Evolutionary conservation across 2,329 filamentous ascomycete genomes (phyloP), one percentile per base, ranked within the genome.

Genomic region (Didymosphaeria variabile): DNA sequence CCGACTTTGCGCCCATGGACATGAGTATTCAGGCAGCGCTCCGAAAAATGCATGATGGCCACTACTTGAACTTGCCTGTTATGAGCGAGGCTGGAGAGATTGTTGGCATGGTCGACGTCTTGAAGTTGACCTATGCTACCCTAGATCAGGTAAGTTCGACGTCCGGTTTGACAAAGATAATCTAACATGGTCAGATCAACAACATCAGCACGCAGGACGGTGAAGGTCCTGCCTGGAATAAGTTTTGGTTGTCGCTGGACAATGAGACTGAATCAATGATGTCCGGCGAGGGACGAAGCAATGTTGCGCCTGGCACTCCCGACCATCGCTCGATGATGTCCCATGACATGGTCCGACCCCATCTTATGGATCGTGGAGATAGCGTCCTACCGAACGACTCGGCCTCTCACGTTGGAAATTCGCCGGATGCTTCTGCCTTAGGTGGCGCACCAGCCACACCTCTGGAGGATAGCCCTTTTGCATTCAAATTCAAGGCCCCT

Each of bases 401-500:
- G 47, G 95, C 95, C 50, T 99, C 95, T 5, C 95, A 98, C 72
- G 88, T 92, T 62, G 95, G 94, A 56, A 85, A 88, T 40, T 93
- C 91, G 2, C 93, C 92, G 13, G 83, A 89, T 21, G 89, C 87
- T 57, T 93, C 91, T 21, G 82, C 85, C 8, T 79, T 88, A 26
- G 83, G 83, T 17, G 85, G 90, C 50, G 85, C 89, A 19, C 80
- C 83, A 4, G 81, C 84, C 6, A 82, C 86, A 1, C 72, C 79
- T 7, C 60, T 79, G 13, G 84, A 91, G 71, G 92, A 96, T 67
- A 79, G 87, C 12, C 92, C 94, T 0, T 99, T 98, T 80, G 88
- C 94, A 2, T 99, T 99, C 88, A 99, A 99, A 80, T 99, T 99
- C 87, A 98, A 98, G 84, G 93, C 95, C 1, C 95, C 95, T 1